phyloP scores from a whole-genome alignment of 2,329 filamentous ascomycete species.

The Aureobasidium leucospermi region DNA sequence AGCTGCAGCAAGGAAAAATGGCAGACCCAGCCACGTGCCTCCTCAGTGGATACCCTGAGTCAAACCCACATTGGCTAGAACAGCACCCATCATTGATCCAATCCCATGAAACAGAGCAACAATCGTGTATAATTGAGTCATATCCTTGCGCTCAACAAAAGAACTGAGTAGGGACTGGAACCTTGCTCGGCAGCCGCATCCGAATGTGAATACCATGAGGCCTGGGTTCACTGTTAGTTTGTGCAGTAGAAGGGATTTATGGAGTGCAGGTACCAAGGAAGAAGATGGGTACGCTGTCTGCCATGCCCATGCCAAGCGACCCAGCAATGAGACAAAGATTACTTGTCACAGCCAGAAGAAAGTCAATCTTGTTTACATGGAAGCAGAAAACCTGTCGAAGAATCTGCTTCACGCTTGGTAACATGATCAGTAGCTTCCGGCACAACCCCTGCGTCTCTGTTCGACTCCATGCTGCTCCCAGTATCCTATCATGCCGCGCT shows the following conservation, averaged over 20 bases:
- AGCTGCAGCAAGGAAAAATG: constrained; percentile 4
- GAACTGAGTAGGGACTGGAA: constrained; percentile 2
- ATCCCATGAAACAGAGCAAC: neutral
- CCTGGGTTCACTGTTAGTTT: neutral
- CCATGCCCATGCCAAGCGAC: constrained; percentile 4
- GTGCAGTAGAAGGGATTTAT: neutral
- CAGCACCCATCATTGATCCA: neutral
- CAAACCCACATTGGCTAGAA: neutral
- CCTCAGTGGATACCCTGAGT: constrained; percentile 5
- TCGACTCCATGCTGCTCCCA: no score
- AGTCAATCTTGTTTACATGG: neutral
- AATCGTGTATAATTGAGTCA: neutral
- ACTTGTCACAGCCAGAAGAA: neutral
- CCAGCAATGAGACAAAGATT: neutral
- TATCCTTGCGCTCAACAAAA: neutral
- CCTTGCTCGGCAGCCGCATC: neutral
- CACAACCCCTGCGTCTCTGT: neutral
- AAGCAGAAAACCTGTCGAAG: neutral
- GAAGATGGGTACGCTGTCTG: neutral
- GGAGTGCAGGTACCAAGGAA: neutral
- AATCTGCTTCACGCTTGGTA: neutral
- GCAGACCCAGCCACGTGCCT: constrained; percentile 5
- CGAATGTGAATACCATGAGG: neutral
- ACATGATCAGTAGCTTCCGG: neutral
- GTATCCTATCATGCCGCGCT: no score